Evolutionary conservation across 352 stramenopile species (phyloP).

Genomic region (Phytophthora crassamura): DNA sequence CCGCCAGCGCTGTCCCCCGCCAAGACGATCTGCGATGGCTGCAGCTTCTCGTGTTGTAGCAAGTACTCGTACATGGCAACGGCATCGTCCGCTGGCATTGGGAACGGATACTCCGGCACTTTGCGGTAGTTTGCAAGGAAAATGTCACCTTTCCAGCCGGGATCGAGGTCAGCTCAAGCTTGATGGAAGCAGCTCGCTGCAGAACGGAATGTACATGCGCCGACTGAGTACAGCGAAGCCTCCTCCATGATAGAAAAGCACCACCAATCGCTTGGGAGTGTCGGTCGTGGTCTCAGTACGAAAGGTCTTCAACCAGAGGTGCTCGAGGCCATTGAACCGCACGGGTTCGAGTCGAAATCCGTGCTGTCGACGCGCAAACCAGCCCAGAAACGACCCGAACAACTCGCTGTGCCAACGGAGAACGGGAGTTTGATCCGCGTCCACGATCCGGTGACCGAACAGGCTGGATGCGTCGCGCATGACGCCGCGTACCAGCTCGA

Average conservation of each 20-base stretch:
- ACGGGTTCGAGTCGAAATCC: conserved; percentile 17
- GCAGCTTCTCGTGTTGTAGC: conserved; percentile 31
- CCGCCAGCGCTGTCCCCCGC: conserved; percentile 51
- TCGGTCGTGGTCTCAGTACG: conserved; percentile 20
- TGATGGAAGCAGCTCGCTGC: conserved; percentile 20
- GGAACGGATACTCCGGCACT: conserved; percentile 42
- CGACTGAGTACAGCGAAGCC: too few species aligned
- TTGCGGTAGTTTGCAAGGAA: conserved; percentile 47
- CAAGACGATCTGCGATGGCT: conserved; percentile 43
- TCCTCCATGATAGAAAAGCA: too few species aligned
- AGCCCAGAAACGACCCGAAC: conserved; percentile 25
- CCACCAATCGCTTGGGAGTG: too few species aligned
- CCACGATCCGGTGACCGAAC: conserved; percentile 34
- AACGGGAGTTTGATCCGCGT: conserved; percentile 21
- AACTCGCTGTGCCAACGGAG: conserved; percentile 33
- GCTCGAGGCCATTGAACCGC: too few species aligned
- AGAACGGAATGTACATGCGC: conserved; percentile 5
- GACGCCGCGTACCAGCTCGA: conserved; percentile 3
- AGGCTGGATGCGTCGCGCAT: conserved; percentile 10
- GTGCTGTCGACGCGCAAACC: conserved; percentile 18
- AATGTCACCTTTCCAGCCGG: conserved; percentile 14
- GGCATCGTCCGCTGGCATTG: conserved; percentile 36
- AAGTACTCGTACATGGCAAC: conserved; percentile 44
- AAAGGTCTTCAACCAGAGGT: too few species aligned
- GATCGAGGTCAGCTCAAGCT: conserved; percentile 7